These are phyloP conservation scores for Backusella morwellensis DNA, from an alignment of 192 early-diverging fungal species.

Conservation along the genomic window DNA sequence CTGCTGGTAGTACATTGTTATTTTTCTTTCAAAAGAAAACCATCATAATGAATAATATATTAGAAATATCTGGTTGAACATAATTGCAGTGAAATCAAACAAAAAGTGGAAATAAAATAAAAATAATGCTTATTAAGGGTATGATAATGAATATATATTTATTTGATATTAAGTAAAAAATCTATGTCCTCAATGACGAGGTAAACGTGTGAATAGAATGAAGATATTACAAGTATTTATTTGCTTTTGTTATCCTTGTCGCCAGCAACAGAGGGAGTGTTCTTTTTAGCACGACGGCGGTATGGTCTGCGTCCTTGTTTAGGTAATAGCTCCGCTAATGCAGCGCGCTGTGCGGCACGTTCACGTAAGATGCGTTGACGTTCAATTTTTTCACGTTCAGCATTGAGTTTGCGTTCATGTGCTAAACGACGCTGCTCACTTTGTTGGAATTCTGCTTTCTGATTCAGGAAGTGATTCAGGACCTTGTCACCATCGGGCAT, in stretches of 20 bases:
- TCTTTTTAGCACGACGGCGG: conserved; percentile 4
- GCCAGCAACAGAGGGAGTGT: not conserved
- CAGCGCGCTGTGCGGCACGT: conserved; percentile 22
- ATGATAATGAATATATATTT: not conserved
- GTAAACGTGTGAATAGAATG: not conserved
- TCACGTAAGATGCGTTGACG: conserved; percentile 16
- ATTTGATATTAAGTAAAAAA: not conserved
- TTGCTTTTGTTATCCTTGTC: not conserved
- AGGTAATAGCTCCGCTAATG: conserved; percentile 15
- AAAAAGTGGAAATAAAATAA: not conserved
- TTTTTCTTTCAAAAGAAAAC: not conserved
- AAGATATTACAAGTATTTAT: not conserved
- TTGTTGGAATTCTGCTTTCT: conserved; percentile 6
- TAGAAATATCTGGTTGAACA: not conserved
- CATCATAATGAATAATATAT: not conserved
- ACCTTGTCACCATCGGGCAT: conserved; percentile 47
- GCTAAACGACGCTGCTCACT: not conserved
- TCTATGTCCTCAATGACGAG: not conserved
- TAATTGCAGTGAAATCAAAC: not conserved
- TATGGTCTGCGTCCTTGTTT: conserved; percentile 13
- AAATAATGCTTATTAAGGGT: not conserved
- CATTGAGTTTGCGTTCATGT: conserved; percentile 4
- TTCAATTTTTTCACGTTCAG: conserved; percentile 6
- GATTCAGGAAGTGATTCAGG: conserved; percentile 7
- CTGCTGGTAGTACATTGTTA: not conserved